Evolutionary conservation across 2,329 filamentous ascomycete species (phyloP), one percentile per base, ranked within the genome.

Genomic region (Xylaria hypoxylon): DNA sequence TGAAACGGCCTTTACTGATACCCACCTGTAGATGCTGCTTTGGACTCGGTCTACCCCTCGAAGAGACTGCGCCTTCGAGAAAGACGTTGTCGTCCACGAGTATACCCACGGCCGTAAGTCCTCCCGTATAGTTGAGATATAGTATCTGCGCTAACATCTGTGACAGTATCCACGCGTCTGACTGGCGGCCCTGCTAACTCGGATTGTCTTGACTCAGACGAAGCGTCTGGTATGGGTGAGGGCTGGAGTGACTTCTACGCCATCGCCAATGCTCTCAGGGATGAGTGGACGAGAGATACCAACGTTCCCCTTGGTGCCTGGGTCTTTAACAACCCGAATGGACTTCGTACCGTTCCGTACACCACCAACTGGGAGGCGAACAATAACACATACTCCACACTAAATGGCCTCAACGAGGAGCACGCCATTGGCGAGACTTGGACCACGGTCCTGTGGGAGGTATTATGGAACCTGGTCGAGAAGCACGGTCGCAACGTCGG

Each of bases 81-180:
- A 85, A 8, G 84, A 85, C 64, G 85, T 89, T 13, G 80, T 90
- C n/a, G 84, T 89, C 67, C 87, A 89, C 79, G 86, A 87, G 73
- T 87, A 83, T 71, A 86, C 82, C 0, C 85, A 87, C 76, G 83
- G 83, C 64, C 48, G 79, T 80, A 70, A 76, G 79, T 69, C 15
- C n/a, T 24, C 42, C 42, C 10, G 5, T 31, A 6, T 24, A 5
- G 0, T 2, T 15, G 24, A 24, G 13, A 24, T 53, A 19, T 1
- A 17, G 2, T 17, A 11, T 5, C 2, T 6, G 26, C 38, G 33
- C 48, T 59, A 50, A 13, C 13, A 35, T 28, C 13, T 15, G 28
- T 13, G 19, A 15, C 13, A 74, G 72, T 89, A 5, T 87, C 85
- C 10, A 88, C 79, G 74, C 85, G 87, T 51, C 80, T 89, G 31